These are phyloP conservation scores for Schizothecium vesticola DNA, from an alignment of 495 filamentous ascomycete genomes.

Conservation along the genomic window DNA sequence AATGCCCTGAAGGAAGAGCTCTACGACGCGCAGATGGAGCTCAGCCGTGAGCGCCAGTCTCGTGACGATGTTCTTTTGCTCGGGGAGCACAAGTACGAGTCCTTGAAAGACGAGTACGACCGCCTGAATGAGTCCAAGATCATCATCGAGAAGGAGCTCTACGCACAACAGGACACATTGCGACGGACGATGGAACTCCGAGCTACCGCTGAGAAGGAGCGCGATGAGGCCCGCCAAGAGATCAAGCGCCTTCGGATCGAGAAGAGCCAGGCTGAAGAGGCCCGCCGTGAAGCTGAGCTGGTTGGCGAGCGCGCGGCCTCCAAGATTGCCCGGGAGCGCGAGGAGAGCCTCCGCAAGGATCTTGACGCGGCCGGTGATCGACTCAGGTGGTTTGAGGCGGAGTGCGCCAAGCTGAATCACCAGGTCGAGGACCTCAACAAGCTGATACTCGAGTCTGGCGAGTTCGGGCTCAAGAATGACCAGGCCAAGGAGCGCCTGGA, in stretches of 20 bases:
- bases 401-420: conserved; percentile 64
- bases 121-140: conserved; percentile 93
- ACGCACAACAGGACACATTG: conserved; percentile 91
- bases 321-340: conserved; percentile 73
- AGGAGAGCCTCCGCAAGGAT: conserved; percentile 70
- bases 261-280: conserved; percentile 77
- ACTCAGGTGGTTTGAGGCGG: conserved; percentile 66
- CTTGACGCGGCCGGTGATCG: conserved; percentile 66
- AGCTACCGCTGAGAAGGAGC: conserved; percentile 71
- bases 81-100: conserved; percentile 77
- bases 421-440: conserved; percentile 78
- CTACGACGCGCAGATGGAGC: conserved; percentile 77
- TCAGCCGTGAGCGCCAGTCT: conserved; percentile 91
- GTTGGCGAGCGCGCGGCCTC: conserved; percentile 74
- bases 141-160: conserved; percentile 96
- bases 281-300: conserved; percentile 74
- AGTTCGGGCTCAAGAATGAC: conserved; percentile 80
- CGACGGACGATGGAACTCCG: conserved; percentile 81
- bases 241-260: conserved; percentile 75
- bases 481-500: conserved; percentile 90
- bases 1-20: conserved; percentile 80
- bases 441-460: conserved; percentile 80
- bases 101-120: conserved; percentile 77
- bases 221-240: conserved; percentile 83
- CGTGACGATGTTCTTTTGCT: conserved; percentile 91